Base-by-base conservation (phyloP, 495 filamentous ascomycete genomes). In the Aspergillus ostianus region DNA sequence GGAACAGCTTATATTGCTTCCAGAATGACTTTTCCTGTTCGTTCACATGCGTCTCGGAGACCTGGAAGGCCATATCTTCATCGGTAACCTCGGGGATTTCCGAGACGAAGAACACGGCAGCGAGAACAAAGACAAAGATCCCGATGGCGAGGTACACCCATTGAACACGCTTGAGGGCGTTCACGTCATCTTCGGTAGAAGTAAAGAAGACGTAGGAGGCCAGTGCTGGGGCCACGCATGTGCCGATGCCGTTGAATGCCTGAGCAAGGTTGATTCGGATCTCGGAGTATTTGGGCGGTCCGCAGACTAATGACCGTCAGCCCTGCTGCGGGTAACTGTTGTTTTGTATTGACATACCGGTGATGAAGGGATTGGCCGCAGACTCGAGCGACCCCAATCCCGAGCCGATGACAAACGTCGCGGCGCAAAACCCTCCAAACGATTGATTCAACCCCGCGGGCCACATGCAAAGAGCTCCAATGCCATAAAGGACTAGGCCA, bases 131-230 rank as follows among this genome's bases (percentile, higher is more conserved):
- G 56, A 87, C 87, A 60, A 91, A 86, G 45, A 88, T 83, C 4
- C 87, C 87, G 53, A 90, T 85, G 51, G 82, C 87, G 0, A 91
- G 80, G 66, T 91, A 92, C 0, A 87, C 73, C 88, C 89, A 91
- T 68, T 92, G 89, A 20, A 92, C 88, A 29, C 76, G 78, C 64
- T 78, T 72, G 4, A 85, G 68, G 7, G 74, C 73, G 0, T 70
- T 27, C 2, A 73, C 73, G 51, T 87, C 81, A 51, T 89, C 79
- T 15, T 66, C 70, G 19, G 70, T 77, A 17, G 73, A 65, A 7
- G 70, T 73, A 70, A 91, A 92, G 72, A 90, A 88, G 20, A 85
- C 87, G 55, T 84, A 86, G 13, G 87, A 83, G 4, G 85, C 88
- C 15, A 92, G 75, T 0, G 90, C 73, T 1, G 86, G 86, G 21